Conservation (phyloP, 1,284 basidiomycete species). For the Puccinia sorghi region DNA sequence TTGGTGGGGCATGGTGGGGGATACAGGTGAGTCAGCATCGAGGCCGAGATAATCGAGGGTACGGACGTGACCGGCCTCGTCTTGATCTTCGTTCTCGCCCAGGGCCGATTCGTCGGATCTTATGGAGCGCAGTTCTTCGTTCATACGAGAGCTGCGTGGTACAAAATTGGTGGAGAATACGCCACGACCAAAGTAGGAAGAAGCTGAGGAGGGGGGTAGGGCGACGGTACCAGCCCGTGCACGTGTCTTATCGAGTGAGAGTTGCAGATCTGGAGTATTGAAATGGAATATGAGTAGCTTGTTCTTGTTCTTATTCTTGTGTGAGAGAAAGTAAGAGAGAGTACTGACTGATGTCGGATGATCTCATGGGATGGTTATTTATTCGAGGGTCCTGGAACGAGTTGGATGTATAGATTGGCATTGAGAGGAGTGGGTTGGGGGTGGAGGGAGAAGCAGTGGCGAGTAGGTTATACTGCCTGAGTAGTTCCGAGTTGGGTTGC, state of each 20-base stretch:
- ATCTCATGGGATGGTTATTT: neutral
- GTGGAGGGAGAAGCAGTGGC: neutral
- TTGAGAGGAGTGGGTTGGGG: neutral
- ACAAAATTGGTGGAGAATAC: slow-evolving; percentile 43
- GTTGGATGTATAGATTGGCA: neutral
- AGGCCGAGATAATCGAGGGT: slow-evolving; percentile 92
- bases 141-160: slow-evolving; percentile 40
- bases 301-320: neutral
- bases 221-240: slow-evolving; percentile 47
- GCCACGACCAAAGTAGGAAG: slow-evolving; percentile 45
- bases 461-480: slow-evolving; percentile 30
- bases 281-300: neutral
- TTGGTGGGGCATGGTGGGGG: slow-evolving; percentile 17
- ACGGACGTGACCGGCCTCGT: slow-evolving; percentile 83
- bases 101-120: slow-evolving; percentile 33
- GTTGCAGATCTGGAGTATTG: neutral
- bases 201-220: slow-evolving; percentile 41
- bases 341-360: slow-evolving; percentile 8
- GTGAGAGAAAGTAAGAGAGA: neutral
- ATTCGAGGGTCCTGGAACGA: neutral
- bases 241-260: slow-evolving; percentile 41
- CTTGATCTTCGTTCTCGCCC: slow-evolving; percentile 56
- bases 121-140: slow-evolving; percentile 42
- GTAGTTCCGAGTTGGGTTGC: slow-evolving; percentile 1
- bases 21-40: slow-evolving; percentile 65